These are phyloP conservation scores for Eragrostis nindensis DNA, from an alignment of 176 grass and related monocot species.

Conservation along the genomic window DNA sequence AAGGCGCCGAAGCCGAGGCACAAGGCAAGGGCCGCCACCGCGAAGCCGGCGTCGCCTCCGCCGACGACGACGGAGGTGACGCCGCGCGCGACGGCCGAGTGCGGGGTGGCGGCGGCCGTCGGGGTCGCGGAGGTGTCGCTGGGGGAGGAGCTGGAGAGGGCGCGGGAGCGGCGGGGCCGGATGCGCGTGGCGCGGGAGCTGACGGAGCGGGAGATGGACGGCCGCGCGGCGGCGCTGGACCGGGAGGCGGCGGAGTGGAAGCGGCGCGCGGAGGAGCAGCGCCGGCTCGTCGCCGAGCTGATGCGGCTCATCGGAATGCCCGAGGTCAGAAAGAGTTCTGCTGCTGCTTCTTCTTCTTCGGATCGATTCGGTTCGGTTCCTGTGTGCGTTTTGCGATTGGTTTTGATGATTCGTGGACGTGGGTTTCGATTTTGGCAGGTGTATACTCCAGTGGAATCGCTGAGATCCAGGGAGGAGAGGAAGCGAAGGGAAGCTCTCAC, in stretches of 20 bases:
- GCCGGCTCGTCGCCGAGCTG: slow-evolving; percentile 39
- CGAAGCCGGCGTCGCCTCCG: neutral
- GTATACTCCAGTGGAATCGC: slow-evolving; percentile 40
- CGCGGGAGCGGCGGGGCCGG: slow-evolving; percentile 37
- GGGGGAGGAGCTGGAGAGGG: slow-evolving; percentile 57
- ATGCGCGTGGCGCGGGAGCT: slow-evolving; percentile 38
- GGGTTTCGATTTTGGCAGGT: neutral
- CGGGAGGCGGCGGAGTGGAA: slow-evolving; percentile 39
- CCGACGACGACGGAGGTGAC: neutral
- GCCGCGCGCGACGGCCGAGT: neutral
- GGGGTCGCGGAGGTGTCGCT: slow-evolving; percentile 41
- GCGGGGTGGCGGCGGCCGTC: no score
- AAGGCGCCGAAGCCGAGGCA: slow-evolving; percentile 1
- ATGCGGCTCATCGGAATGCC: slow-evolving; percentile 50
- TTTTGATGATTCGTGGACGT: neutral
- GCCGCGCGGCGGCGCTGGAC: neutral
- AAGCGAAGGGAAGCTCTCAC: slow-evolving; percentile 2
- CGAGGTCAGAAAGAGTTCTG: slow-evolving; percentile 7
- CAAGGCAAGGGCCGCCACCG: neutral
- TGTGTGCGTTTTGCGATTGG: no score
- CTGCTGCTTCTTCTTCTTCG: neutral
- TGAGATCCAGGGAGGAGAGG: slow-evolving; percentile 52
- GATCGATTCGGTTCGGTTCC: neutral
- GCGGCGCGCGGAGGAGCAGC: slow-evolving; percentile 28
- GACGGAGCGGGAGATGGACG: slow-evolving; percentile 8